These are phyloP conservation scores for Citrus australasica DNA, from an alignment of 345 rosid genomes.

Conservation along the genomic window DNA sequence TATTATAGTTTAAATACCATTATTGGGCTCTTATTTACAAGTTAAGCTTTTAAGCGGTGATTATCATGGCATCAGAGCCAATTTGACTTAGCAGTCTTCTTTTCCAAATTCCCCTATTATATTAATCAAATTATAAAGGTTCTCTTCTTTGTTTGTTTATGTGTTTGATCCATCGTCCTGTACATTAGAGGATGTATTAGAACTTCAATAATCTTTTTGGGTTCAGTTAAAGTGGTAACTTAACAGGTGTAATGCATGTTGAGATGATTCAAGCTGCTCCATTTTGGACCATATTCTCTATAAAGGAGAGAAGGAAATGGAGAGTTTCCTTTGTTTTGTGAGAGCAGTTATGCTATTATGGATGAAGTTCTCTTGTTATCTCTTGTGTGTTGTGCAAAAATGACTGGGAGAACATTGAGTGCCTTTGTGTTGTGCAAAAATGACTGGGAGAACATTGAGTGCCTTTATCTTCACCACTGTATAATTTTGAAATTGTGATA, in stretches of 20 bases:
- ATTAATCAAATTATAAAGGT: background rate
- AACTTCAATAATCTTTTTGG: background rate
- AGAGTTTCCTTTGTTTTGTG: background rate
- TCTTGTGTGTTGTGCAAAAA: background rate
- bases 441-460: background rate
- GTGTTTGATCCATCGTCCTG: background rate
- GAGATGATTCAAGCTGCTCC: background rate
- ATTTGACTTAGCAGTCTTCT: background rate
- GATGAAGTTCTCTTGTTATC: background rate
- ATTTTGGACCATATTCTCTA: background rate
- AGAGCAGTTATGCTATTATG: background rate
- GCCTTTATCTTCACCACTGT: background rate
- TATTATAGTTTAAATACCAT: background rate
- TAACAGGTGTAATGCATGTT: background rate
- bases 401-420: background rate
- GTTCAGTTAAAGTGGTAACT: background rate
- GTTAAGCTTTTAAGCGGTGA: background rate
- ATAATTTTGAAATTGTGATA: background rate
- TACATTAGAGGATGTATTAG: background rate
- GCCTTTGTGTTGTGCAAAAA: background rate
- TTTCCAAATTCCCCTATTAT: background rate
- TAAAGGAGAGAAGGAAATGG: background rate
- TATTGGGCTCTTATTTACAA: background rate
- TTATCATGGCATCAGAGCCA: background rate
- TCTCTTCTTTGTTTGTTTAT: background rate